These are phyloP conservation scores for Ceratobasidium sp. DNA, from an alignment of 1,284 basidiomycete genomes.

Conservation along the genomic window DNA sequence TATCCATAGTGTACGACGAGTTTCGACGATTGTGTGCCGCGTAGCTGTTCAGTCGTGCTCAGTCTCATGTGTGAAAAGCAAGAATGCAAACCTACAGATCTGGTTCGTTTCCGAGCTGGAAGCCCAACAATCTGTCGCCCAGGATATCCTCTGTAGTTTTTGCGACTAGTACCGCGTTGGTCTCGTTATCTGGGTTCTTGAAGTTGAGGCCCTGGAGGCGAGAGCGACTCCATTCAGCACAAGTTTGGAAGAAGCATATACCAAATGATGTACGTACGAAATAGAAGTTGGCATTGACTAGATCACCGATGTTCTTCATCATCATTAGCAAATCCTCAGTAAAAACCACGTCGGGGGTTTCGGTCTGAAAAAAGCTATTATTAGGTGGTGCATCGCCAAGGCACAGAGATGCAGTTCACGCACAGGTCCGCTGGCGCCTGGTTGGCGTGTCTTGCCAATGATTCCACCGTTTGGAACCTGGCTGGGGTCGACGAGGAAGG, in stretches of 20 bases:
- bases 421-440: constrained; percentile 30
- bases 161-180: constrained; percentile 71
- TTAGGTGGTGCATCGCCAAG: too few relatives aligned
- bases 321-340: constrained; percentile 58
- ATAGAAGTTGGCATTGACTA: constrained; percentile 57
- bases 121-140: constrained; percentile 70
- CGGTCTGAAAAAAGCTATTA: constrained; percentile 51
- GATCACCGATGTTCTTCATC: constrained; percentile 58
- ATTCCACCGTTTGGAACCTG: constrained; percentile 64
- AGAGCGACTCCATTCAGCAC: too few relatives aligned
- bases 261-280: too few relatives aligned
- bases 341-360: constrained; percentile 60
- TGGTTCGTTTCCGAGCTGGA: constrained; percentile 73
- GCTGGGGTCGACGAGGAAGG: constrained; percentile 62
- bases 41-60: too few relatives aligned
- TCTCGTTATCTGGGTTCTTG: constrained; percentile 57
- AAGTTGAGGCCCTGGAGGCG: constrained; percentile 56
- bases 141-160: constrained; percentile 66
- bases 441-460: constrained; percentile 62
- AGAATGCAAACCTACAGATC: constrained; percentile 66
- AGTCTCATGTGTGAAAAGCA: too few relatives aligned
- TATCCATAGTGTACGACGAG: constrained; percentile 59
- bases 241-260: too few relatives aligned
- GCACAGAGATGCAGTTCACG: too few relatives aligned
- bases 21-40: constrained; percentile 43